phyloP scores from a whole-genome alignment of 2,329 filamentous ascomycete genomes.

The Ophiostoma triangulosporum region DNA sequence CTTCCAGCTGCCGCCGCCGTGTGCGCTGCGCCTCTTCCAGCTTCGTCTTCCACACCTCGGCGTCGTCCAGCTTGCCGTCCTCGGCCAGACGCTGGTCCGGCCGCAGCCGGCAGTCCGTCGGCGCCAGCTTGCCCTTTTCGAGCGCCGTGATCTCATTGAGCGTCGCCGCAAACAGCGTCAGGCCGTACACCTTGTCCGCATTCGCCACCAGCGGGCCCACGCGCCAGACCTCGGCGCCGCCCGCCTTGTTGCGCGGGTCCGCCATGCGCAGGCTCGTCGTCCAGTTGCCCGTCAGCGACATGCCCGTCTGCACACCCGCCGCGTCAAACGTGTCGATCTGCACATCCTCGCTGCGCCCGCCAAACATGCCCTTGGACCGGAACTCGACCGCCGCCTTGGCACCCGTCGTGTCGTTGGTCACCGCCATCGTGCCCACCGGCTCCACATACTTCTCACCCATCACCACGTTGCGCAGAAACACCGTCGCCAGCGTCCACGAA shows the following conservation, averaged over 20 bases:
- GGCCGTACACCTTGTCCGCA: conserved; percentile 67
- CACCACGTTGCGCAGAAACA: conserved; percentile 89
- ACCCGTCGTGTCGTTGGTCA: conserved; percentile 72
- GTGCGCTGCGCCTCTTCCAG: conserved; percentile 77
- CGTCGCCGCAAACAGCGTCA: conserved; percentile 72
- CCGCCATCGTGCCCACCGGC: conserved; percentile 78
- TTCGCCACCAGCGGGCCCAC: conserved; percentile 68
- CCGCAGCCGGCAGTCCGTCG: conserved; percentile 70
- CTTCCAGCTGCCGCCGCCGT: conserved; percentile 63
- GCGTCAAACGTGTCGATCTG: conserved; percentile 57
- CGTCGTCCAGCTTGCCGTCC: conserved; percentile 65
- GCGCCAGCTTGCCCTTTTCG: conserved; percentile 60
- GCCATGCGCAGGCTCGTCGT: conserved; percentile 57
- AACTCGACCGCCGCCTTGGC: conserved; percentile 80
- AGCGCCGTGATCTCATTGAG: conserved; percentile 80
- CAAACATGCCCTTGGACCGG: conserved; percentile 93
- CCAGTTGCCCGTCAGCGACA: conserved; percentile 73
- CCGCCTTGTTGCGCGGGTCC: conserved; percentile 30
- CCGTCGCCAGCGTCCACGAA: conserved; percentile 77
- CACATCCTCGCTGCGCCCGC: conserved; percentile 84
- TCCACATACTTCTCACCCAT: conserved; percentile 98
- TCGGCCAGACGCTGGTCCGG: conserved; percentile 83
- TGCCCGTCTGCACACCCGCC: conserved; percentile 50
- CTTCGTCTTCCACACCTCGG: conserved; percentile 68
- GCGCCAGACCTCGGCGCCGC: conserved; percentile 59